phyloP scores from a whole-genome alignment of 2,329 filamentous ascomycete genomes.

The Nemania diffusa region DNA sequence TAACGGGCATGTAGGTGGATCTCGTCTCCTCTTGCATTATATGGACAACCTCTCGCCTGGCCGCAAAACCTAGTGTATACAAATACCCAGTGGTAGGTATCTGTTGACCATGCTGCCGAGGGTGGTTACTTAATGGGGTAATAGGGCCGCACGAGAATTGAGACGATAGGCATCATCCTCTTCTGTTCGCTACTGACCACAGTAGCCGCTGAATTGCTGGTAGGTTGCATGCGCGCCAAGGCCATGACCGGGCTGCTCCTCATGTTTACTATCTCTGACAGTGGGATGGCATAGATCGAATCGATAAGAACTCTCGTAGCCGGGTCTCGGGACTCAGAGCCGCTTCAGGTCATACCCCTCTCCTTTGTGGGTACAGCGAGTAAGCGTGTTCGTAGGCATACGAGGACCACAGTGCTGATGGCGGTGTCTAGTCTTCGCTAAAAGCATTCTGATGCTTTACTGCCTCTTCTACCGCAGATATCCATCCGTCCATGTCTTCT shows the following conservation, averaged over 20 bases:
- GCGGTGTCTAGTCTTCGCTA: slow-evolving; percentile 57
- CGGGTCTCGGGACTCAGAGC: slow-evolving; percentile 54
- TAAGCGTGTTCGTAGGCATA: slow-evolving; percentile 48
- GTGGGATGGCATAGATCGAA: slow-evolving; percentile 55
- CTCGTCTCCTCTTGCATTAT: slow-evolving; percentile 72
- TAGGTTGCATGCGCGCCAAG: slow-evolving; percentile 48
- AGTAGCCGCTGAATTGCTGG: slow-evolving; percentile 70
- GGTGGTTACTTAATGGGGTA: slow-evolving; percentile 22
- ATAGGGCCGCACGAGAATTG: slow-evolving; percentile 68
- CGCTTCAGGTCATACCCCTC: slow-evolving; percentile 65
- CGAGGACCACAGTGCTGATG: slow-evolving; percentile 32
- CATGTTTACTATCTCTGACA: slow-evolving; percentile 37
- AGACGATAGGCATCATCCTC: slow-evolving; percentile 72
- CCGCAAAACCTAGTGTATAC: slow-evolving; percentile 68
- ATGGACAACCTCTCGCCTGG: slow-evolving; percentile 68
- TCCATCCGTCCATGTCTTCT: slow-evolving; percentile 66
- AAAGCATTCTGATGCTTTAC: slow-evolving; percentile 63
- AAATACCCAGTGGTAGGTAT: slow-evolving; percentile 67
- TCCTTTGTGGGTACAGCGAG: slow-evolving; percentile 65
- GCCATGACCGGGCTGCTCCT: slow-evolving; percentile 17
- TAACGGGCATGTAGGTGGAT: slow-evolving; percentile 60
- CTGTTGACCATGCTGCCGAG: slow-evolving; percentile 16
- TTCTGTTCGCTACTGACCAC: slow-evolving; percentile 75
- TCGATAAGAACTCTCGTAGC: slow-evolving; percentile 63
- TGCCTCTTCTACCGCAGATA: slow-evolving; percentile 64